Conservation (phyloP, 176 grass and related monocot genomes). For the Triticum timopheevii region DNA sequence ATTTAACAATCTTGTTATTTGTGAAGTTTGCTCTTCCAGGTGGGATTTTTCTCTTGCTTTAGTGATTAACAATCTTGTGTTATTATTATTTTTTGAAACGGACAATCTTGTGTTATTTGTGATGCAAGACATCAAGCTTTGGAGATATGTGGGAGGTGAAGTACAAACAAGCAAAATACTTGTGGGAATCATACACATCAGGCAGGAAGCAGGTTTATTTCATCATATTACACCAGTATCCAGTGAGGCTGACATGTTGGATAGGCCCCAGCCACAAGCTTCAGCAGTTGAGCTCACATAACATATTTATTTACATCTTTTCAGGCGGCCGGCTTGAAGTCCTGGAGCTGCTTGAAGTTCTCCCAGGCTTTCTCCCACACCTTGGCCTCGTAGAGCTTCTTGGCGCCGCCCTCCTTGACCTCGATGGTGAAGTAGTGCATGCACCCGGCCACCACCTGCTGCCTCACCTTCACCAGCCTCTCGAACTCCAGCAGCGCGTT, state of each 20-base stretch:
- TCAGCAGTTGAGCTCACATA: not conserved
- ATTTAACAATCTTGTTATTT: too few species aligned
- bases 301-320: not conserved
- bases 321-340: slow-evolving; percentile 47
- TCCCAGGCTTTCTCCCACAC: slow-evolving; percentile 55
- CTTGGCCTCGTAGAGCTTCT: slow-evolving; percentile 65
- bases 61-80: too few species aligned
- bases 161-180: not conserved
- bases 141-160: not conserved
- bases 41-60: too few species aligned
- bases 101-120: too few species aligned
- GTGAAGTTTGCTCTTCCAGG: too few species aligned
- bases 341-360: slow-evolving; percentile 69
- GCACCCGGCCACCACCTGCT: slow-evolving; percentile 49
- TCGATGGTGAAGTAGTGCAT: slow-evolving; percentile 71
- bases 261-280: not conserved
- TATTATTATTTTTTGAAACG: too few species aligned
- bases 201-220: slow-evolving; percentile 32
- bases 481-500: slow-evolving; percentile 60
- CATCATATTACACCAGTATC: not conserved
- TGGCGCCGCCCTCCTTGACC: slow-evolving; percentile 49
- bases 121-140: not conserved
- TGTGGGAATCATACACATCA: not conserved
- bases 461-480: slow-evolving; percentile 60
- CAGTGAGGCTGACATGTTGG: not conserved